Conservation (phyloP, 495 filamentous ascomycete genomes). For the Ascodesmis nigricans region DNA sequence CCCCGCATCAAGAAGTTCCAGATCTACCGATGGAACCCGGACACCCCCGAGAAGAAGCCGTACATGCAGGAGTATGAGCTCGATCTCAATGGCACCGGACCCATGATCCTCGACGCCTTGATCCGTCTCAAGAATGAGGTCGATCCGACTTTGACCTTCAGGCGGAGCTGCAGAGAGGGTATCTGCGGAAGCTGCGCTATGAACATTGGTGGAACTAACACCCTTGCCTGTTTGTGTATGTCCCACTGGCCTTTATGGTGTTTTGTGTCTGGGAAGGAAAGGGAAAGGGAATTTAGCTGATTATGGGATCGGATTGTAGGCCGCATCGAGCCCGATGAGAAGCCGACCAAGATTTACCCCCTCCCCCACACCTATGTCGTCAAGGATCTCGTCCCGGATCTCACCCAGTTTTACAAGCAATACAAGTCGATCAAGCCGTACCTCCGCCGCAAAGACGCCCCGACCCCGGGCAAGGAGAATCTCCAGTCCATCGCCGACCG, state of each 20-base stretch:
- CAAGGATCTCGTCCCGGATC: constrained; percentile 92
- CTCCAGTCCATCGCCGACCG: constrained; percentile 74
- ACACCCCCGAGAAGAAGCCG: constrained; percentile 72
- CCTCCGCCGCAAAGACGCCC: constrained; percentile 63
- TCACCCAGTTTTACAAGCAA: constrained; percentile 99
- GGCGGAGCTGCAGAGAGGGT: constrained; percentile 84
- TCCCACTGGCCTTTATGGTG: constrained; percentile 13
- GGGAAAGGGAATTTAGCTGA: constrained; percentile 1
- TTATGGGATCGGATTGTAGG: constrained; percentile 29
- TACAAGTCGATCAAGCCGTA: constrained; percentile 99
- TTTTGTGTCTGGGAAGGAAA: background rate
- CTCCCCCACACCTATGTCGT: constrained; percentile 97
- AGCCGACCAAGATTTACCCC: constrained; percentile 89
- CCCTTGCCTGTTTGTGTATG: constrained; percentile 91
- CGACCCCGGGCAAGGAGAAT: constrained; percentile 66
- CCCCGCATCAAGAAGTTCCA: constrained; percentile 81
- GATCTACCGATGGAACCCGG: constrained; percentile 97
- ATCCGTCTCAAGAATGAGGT: constrained; percentile 98
- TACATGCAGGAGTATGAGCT: constrained; percentile 83
- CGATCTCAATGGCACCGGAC: constrained; percentile 94
- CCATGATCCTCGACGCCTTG: constrained; percentile 91
- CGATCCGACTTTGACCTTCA: constrained; percentile 89
- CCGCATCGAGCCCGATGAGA: constrained; percentile 74
- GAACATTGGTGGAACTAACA: constrained; percentile 98
- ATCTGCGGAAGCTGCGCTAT: constrained; percentile 97